These are phyloP conservation scores for Rubus parviflorus DNA, from an alignment of 306 rosid genomes.

Conservation along the genomic window DNA sequence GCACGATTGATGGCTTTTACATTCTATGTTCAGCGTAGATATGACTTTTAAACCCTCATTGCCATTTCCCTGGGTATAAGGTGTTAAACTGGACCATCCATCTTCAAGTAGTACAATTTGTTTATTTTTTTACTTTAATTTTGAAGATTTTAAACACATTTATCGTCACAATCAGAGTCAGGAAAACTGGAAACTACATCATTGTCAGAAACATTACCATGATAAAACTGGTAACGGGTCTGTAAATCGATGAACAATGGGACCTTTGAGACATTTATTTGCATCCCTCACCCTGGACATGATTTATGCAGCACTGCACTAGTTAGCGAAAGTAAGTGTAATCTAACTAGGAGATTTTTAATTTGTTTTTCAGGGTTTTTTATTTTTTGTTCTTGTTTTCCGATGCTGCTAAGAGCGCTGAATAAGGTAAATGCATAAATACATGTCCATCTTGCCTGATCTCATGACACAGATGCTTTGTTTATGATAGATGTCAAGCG, in stretches of 20 bases:
- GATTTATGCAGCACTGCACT: constrained; percentile 21
- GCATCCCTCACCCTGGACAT: constrained; percentile 19
- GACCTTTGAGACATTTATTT: constrained; percentile 30
- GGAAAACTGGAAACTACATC: neutral
- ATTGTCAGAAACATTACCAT: constrained; percentile 12
- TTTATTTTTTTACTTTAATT: too few species aligned
- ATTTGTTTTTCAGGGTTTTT: constrained; percentile 44
- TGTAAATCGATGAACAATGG: constrained; percentile 22
- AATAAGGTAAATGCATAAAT: constrained; percentile 80
- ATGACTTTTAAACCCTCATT: too few species aligned
- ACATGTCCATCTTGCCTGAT: constrained; percentile 72
- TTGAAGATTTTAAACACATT: too few species aligned
- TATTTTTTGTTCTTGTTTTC: constrained; percentile 39
- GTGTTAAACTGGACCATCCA: too few species aligned
- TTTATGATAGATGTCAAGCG: constrained; percentile 99
- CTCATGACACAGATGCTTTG: constrained; percentile 96
- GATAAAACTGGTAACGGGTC: constrained; percentile 9
- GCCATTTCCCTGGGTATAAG: too few species aligned
- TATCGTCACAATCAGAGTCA: neutral
- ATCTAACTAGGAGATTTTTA: constrained; percentile 27
- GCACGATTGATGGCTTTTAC: too few species aligned
- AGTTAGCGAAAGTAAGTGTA: constrained; percentile 28
- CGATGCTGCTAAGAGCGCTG: constrained; percentile 64
- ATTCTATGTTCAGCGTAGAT: too few species aligned
- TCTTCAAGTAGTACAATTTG: too few species aligned